Evolutionary conservation across 139 green algal species (phyloP), one percentile per base, ranked within the genome.

Genomic region (Diplosphaera chodatii): DNA sequence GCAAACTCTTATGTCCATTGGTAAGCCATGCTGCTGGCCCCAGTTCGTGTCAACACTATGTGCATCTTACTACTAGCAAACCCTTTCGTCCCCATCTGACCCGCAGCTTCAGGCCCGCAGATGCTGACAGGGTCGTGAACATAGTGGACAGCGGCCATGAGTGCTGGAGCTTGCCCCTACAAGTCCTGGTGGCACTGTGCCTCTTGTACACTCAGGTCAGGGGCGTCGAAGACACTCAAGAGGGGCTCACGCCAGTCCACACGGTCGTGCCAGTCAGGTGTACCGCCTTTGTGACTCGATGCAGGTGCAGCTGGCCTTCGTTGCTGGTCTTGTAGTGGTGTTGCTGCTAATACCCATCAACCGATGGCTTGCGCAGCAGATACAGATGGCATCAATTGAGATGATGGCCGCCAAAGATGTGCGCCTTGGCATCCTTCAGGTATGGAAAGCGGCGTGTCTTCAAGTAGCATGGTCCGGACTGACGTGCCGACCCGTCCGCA

Each of bases 291-390:
- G n/a, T n/a, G n/a, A n/a, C n/a, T n/a, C n/a, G n/a, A n/a, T 48
- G 40, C 84, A 95, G 87, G 90, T 97, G 0, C 78, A 80, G 25
- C 90, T 77, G 33, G 91, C 90, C 0, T 96, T 97, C 55, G 28
- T 93, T 48, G 90, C 86, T 5, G 92, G 92, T 6, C 79, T 97
- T 27, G 71, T 63, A 16, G 71, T 97, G 25, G 79, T 88, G 27
- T 2, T 96, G 37, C 56, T 86, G 25, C 82, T 97, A 10, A 85
- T 97, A 4, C 92, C 92, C 18, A 40, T 92, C 64, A 97, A 97
- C 83, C 79, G 81, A 0, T 74, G 76, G 71, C 87, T 97, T 40
- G 86, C 87, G 1, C 33, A 1, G 0, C 29, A 65, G 59, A 97
- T 97, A 40, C 86, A 72, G 70, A 33, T 1, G 84, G 79, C n/a